These are phyloP conservation scores for Hydnum rufescens DNA, from an alignment of 768 basidiomycete species.

Conservation along the genomic window DNA sequence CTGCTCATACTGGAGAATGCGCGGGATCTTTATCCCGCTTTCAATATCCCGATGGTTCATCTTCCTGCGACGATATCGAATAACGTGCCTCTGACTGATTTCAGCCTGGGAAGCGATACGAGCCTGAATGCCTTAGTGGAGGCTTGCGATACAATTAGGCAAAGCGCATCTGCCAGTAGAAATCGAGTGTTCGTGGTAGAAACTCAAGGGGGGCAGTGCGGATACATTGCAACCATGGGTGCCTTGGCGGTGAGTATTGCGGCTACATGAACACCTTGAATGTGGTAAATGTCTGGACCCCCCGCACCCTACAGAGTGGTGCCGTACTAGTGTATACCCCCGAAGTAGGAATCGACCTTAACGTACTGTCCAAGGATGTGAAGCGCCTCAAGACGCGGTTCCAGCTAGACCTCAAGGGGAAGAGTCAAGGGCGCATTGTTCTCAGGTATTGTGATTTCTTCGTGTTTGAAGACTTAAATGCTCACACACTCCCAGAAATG, in stretches of 20 bases:
- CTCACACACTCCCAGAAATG: too few relatives aligned
- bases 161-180: constrained; percentile 88
- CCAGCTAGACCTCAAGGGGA: constrained; percentile 67
- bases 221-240: constrained; percentile 89
- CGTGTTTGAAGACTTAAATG: not conserved
- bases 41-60: constrained; percentile 91
- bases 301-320: constrained; percentile 38
- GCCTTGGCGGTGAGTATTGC: constrained; percentile 63
- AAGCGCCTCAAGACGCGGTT: constrained; percentile 76
- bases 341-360: constrained; percentile 71
- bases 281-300: not conserved
- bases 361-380: constrained; percentile 65
- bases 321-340: constrained; percentile 90
- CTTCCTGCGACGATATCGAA: constrained; percentile 95
- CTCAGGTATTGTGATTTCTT: constrained; percentile 35
- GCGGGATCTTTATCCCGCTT: constrained; percentile 65
- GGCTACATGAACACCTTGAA: not conserved
- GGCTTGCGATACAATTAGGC: constrained; percentile 96
- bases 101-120: constrained; percentile 91
- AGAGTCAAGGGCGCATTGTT: constrained; percentile 81
- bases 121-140: constrained; percentile 92
- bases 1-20: constrained; percentile 62
- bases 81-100: constrained; percentile 94
- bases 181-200: constrained; percentile 96
- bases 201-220: constrained; percentile 92